These are phyloP conservation scores for Cladorrhinum sp. DNA, from an alignment of 2,329 filamentous ascomycete species.

Conservation along the genomic window DNA sequence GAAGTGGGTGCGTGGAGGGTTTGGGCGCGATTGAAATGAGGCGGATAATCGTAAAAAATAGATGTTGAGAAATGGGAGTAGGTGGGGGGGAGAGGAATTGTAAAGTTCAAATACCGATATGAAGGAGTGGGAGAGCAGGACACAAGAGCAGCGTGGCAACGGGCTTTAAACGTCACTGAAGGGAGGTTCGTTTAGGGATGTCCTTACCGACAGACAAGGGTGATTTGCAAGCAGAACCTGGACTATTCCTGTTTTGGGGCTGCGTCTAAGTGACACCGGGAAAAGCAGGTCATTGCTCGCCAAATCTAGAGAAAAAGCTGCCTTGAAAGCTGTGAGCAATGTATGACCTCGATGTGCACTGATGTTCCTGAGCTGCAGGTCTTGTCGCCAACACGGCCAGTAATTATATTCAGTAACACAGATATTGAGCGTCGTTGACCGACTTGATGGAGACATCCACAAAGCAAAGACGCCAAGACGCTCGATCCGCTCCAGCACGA, in stretches of 20 bases:
- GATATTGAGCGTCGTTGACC: not conserved
- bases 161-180: conserved; percentile 2
- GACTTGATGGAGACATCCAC: not conserved
- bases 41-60: not conserved
- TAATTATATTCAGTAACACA: not conserved
- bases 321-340: not conserved
- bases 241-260: not conserved
- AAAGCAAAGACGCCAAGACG: not conserved
- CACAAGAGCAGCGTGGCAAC: not conserved
- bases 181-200: not conserved
- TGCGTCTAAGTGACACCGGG: not conserved
- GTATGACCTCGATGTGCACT: not conserved
- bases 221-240: conserved; percentile 1
- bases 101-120: conserved; percentile 1
- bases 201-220: conserved; percentile 1
- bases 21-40: not conserved
- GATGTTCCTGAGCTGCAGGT: not conserved
- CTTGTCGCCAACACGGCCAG: not conserved
- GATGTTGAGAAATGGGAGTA: too few species aligned
- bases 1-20: conserved; percentile 35
- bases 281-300: not conserved
- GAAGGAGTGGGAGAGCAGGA: not conserved
- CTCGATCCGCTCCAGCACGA: not conserved
- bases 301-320: not conserved
- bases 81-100: not conserved